Evolutionary conservation across 345 rosid genomes (phyloP).

Genomic region (Capsella bursapastoris): DNA sequence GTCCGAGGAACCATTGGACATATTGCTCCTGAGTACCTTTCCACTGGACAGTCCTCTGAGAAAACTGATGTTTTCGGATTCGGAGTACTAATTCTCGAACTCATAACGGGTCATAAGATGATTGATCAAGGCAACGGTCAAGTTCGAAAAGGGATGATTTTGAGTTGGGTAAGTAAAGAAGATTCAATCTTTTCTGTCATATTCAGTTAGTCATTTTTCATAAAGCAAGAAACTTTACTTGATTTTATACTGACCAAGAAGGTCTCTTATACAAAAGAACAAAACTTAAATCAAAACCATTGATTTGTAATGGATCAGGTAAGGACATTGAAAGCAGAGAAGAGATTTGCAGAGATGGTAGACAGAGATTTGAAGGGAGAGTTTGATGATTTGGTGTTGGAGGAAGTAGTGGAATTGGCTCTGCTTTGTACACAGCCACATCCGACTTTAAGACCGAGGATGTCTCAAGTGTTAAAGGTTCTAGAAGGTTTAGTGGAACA

Average conservation of each 20-base stretch:
- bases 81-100: slow-evolving; percentile 91
- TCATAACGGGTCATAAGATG: slow-evolving; percentile 90
- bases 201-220: not conserved
- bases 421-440: slow-evolving; percentile 76
- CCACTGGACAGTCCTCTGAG: slow-evolving; percentile 96
- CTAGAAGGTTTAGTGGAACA: slow-evolving; percentile 73
- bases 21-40: slow-evolving; percentile 96
- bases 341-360: slow-evolving; percentile 65
- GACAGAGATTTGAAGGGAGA: slow-evolving; percentile 82
- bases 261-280: not conserved
- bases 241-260: not conserved
- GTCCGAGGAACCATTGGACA: slow-evolving; percentile 97
- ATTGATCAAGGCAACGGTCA: slow-evolving; percentile 86
- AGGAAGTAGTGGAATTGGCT: slow-evolving; percentile 70
- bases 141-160: slow-evolving; percentile 87
- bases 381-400: slow-evolving; percentile 68
- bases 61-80: slow-evolving; percentile 96
- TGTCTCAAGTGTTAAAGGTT: slow-evolving; percentile 78
- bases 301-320: slow-evolving; percentile 54
- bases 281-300: slow-evolving; percentile 4
- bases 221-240: slow-evolving; percentile 9
- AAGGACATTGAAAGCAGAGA: slow-evolving; percentile 74
- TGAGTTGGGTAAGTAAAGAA: slow-evolving; percentile 67
- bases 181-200: not conserved
- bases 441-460: slow-evolving; percentile 75